These are phyloP conservation scores for Fusarium heterosporum DNA, from an alignment of 2,329 filamentous ascomycete species.

Conservation along the genomic window DNA sequence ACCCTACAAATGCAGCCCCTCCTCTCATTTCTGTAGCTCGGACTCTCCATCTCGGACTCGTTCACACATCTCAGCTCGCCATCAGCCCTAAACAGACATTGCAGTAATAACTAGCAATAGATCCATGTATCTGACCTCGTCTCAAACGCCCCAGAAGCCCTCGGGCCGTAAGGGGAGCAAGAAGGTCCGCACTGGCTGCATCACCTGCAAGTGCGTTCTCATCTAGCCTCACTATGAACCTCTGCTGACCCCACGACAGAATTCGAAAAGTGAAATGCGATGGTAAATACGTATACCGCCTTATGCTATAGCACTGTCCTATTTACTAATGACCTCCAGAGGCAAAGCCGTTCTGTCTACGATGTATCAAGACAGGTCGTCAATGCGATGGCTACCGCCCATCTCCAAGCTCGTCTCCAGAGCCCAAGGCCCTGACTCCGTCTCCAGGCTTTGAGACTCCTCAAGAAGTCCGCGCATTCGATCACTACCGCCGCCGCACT, in stretches of 20 bases:
- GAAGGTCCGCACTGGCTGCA: slow-evolving; percentile 63
- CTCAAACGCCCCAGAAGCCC: slow-evolving; percentile 23
- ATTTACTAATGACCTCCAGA: slow-evolving; percentile 48
- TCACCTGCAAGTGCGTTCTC: slow-evolving; percentile 65
- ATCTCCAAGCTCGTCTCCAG: slow-evolving; percentile 31
- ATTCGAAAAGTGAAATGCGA: slow-evolving; percentile 30
- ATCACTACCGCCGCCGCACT: slow-evolving; percentile 52
- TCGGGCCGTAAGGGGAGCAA: slow-evolving; percentile 57
- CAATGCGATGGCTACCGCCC: slow-evolving; percentile 66
- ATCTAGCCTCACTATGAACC: fast-evolving
- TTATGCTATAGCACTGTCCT: neutral
- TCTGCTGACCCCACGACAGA: slow-evolving; percentile 1
- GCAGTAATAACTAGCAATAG: neutral
- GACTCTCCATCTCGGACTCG: slow-evolving; percentile 30
- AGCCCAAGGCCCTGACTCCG: slow-evolving; percentile 28
- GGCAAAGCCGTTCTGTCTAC: slow-evolving; percentile 63
- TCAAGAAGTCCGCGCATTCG: slow-evolving; percentile 48
- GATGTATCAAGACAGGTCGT: slow-evolving; percentile 66
- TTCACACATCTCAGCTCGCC: neutral
- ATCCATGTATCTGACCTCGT: slow-evolving; percentile 18
- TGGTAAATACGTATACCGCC: slow-evolving; percentile 4
- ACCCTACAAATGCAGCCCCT: slow-evolving; percentile 1
- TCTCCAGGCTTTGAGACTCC: slow-evolving; percentile 37
- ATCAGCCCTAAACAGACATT: neutral
- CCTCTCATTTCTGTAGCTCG: slow-evolving; percentile 31